Evolutionary conservation across 2,329 filamentous ascomycete species (phyloP), one percentile per base, ranked within the genome.

Genomic region (Venturia nashicola): DNA sequence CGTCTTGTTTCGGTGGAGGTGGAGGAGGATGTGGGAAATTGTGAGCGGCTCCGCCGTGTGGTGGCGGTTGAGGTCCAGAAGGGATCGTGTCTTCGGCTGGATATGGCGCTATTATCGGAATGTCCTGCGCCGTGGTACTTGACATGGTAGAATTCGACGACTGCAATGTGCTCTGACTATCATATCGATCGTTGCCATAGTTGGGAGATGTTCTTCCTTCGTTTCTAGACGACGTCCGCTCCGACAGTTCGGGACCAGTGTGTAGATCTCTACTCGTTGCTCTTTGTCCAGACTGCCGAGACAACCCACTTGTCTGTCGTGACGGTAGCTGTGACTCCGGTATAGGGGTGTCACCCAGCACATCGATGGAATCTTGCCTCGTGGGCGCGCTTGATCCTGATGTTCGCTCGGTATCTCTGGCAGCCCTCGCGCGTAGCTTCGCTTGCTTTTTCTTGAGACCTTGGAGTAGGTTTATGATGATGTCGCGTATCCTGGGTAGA

Each of bases 371-470:
- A 66, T 70, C 71, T 65, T 75, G 73, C 7, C 74, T 64, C 51
- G 42, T 20, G 23, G 51, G 36, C 39, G 36, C 46, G 39, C 48
- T 63, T 34, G 46, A 18, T 27, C 64, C 64, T 44, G 63, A 39
- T 18, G 43, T 59, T 48, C 72, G 64, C 6, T 68, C 68, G 62
- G 83, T 76, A 63, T 82, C 79, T 68, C 77, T 76, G 63, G 78
- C 76, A 65, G 79, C 79, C 65, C 82, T 80, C 67, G 84, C 83
- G 55, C 85, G 79, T 70, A 99, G 77, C 70, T 91, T 90, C 72
- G 96, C 92, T 73, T 99, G 94, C 75, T 99, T 99, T 75, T 93
- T 88, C 79, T 99, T 99, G 67, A 99, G 78, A 2, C 94, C 94
- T 73, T 99, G 94, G 9, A 99, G 83, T 39, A 99, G 81, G 73